These are phyloP conservation scores for Phoma sp. DNA, from an alignment of 2,329 filamentous ascomycete species.

Conservation along the genomic window DNA sequence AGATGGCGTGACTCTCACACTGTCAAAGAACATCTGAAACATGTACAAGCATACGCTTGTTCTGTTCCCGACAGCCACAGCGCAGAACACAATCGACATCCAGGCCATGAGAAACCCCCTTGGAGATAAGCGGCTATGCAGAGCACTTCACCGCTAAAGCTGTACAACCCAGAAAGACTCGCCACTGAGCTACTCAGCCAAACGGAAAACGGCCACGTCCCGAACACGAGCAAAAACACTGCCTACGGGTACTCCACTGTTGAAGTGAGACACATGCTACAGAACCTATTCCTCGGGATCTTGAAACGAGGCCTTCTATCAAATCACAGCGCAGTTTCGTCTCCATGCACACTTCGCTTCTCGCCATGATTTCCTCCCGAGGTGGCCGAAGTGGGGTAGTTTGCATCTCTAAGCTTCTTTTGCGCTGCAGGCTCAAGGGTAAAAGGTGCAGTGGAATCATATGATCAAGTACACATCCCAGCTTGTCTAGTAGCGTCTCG, in stretches of 20 bases:
- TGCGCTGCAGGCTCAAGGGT: conserved; percentile 28
- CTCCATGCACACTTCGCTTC: background rate
- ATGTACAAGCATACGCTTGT: conserved; percentile 12
- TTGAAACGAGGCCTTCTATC: conserved; percentile 34
- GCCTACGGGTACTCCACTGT: conserved; percentile 10
- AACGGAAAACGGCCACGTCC: conserved; percentile 22
- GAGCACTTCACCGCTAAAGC: conserved; percentile 37
- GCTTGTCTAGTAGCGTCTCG: conserved; percentile 28
- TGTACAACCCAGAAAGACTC: conserved; percentile 36
- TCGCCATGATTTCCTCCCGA: conserved; percentile 8
- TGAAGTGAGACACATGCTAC: conserved; percentile 15
- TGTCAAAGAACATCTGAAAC: background rate
- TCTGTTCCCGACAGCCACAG: background rate
- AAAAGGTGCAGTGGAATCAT: conserved; percentile 39
- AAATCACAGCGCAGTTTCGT: conserved; percentile 11
- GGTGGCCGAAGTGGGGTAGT: conserved; percentile 15
- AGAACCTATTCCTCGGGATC: conserved; percentile 24
- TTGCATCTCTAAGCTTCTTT: conserved; percentile 24
- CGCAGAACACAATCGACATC: conserved; percentile 1
- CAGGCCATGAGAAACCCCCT: background rate
- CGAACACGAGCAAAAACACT: conserved; percentile 10
- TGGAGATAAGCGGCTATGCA: conserved; percentile 14
- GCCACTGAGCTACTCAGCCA: conserved; percentile 23
- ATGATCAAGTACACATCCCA: conserved; percentile 39
- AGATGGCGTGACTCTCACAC: background rate